Conservation (phyloP, 2,329 filamentous ascomycete species). For the Mycosphaerella sp. region DNA sequence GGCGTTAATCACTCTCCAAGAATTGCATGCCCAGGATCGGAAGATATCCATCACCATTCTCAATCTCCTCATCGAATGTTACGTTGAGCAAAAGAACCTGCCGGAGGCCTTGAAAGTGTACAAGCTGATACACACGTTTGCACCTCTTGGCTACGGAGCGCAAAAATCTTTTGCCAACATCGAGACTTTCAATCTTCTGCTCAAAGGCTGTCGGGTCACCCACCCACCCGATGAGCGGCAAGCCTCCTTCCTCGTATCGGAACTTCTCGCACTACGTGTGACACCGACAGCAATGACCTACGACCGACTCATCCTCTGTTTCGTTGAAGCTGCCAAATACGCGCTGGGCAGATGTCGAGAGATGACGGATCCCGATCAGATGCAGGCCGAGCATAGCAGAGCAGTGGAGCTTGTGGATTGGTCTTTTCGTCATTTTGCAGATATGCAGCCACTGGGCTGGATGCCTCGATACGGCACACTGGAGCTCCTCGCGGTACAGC, state of each 20-base stretch:
- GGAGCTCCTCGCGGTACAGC: conserved; percentile 23
- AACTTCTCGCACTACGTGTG: conserved; percentile 53
- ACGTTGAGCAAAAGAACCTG: conserved; percentile 40
- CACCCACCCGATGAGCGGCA: conserved; percentile 42
- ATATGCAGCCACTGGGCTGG: conserved; percentile 30
- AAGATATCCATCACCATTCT: conserved; percentile 47
- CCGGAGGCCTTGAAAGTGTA: conserved; percentile 53
- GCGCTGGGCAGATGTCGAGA: conserved; percentile 7
- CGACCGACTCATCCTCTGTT: conserved; percentile 55
- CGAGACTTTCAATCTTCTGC: conserved; percentile 56
- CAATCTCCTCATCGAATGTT: conserved; percentile 50
- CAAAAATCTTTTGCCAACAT: conserved; percentile 34
- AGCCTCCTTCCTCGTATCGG: conserved; percentile 56
- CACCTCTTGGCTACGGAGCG: conserved; percentile 21
- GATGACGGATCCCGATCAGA: not conserved
- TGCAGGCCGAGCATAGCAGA: not conserved
- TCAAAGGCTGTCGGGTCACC: conserved; percentile 26
- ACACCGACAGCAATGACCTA: conserved; percentile 54
- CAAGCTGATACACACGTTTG: conserved; percentile 50
- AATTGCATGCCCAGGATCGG: conserved; percentile 46
- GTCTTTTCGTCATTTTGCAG: conserved; percentile 30
- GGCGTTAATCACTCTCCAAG: conserved; percentile 52
- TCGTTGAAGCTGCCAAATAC: conserved; percentile 30
- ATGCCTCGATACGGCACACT: conserved; percentile 32
- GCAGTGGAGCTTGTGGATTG: conserved; percentile 26